Evolutionary conservation across 768 basidiomycete genomes (phyloP).

Genomic region (Astraeus odoratus): DNA sequence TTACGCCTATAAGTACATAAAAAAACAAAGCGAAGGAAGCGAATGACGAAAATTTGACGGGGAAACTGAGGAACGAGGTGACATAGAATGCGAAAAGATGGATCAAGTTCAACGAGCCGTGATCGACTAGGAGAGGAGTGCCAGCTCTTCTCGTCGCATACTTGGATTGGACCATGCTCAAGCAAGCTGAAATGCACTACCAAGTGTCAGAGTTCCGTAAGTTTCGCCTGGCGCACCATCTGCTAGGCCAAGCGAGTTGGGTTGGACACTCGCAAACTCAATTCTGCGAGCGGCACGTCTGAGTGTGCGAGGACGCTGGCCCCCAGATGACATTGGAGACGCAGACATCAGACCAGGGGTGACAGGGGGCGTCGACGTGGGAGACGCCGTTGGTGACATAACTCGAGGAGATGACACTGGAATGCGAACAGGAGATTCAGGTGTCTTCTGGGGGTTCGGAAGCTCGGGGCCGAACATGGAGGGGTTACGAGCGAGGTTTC

Average conservation of each 20-base stretch:
- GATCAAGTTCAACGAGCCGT: neutral
- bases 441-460: conserved; percentile 36
- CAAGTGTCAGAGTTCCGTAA: conserved; percentile 38
- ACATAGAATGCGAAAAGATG: too few relatives aligned
- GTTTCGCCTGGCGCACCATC: conserved; percentile 20
- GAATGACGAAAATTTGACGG: neutral
- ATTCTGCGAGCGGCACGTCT: conserved; percentile 46
- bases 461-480: conserved; percentile 65
- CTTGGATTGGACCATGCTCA: conserved; percentile 21
- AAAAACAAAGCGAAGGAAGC: neutral
- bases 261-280: conserved; percentile 51
- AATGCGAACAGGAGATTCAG: conserved; percentile 25
- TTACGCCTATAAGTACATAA: neutral
- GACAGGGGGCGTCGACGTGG: conserved; percentile 7
- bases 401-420: conserved; percentile 21
- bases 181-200: conserved; percentile 66
- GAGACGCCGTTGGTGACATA: conserved; percentile 8
- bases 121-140: neutral
- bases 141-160: neutral
- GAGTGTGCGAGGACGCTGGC: conserved; percentile 22
- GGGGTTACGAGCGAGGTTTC: conserved; percentile 52
- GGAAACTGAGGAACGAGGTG: neutral
- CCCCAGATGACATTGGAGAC: conserved; percentile 13
- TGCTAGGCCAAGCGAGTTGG: conserved; percentile 31
- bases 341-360: conserved; percentile 5